Evolutionary conservation across 495 filamentous ascomycete genomes (phyloP).

Genomic region (Lepraria neglecta): DNA sequence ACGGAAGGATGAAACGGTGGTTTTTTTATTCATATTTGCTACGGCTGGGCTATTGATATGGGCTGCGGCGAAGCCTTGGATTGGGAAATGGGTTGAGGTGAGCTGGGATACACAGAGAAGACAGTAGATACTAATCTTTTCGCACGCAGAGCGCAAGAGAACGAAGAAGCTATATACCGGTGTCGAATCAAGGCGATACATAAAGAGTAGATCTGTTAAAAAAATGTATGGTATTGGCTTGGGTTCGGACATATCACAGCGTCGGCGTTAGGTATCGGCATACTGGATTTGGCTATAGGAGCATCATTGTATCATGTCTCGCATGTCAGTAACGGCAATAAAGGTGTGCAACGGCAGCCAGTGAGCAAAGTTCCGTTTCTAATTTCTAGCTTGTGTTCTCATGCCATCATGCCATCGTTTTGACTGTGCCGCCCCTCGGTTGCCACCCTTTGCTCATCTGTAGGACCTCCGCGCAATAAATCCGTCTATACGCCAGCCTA

Average conservation of each 20-base stretch:
- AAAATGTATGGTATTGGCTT: background rate
- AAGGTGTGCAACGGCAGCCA: background rate
- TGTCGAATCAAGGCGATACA: slow-evolving; percentile 21
- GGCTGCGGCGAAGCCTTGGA: slow-evolving; percentile 65
- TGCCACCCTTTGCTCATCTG: no score
- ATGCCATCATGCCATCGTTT: background rate
- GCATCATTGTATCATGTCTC: background rate
- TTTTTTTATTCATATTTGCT: slow-evolving; percentile 84
- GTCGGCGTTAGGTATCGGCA: background rate
- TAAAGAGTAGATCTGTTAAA: slow-evolving; percentile 11
- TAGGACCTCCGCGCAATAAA: no score
- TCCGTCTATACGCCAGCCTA: background rate
- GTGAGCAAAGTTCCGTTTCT: background rate
- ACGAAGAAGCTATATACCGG: slow-evolving; percentile 27
- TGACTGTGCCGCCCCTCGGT: no score
- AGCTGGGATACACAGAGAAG: slow-evolving; percentile 18
- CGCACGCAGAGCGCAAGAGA: slow-evolving; percentile 21
- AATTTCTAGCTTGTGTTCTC: slow-evolving; percentile 4
- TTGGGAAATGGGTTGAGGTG: slow-evolving; percentile 53
- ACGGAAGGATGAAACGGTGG: slow-evolving; percentile 80
- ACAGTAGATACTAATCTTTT: slow-evolving; percentile 14
- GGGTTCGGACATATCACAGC: background rate
- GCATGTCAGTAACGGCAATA: background rate
- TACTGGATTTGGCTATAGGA: background rate
- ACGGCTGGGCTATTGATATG: slow-evolving; percentile 77